Evolutionary conservation across 2,329 filamentous ascomycete species (phyloP).

Genomic region (Neopestalotiopsis rosae): DNA sequence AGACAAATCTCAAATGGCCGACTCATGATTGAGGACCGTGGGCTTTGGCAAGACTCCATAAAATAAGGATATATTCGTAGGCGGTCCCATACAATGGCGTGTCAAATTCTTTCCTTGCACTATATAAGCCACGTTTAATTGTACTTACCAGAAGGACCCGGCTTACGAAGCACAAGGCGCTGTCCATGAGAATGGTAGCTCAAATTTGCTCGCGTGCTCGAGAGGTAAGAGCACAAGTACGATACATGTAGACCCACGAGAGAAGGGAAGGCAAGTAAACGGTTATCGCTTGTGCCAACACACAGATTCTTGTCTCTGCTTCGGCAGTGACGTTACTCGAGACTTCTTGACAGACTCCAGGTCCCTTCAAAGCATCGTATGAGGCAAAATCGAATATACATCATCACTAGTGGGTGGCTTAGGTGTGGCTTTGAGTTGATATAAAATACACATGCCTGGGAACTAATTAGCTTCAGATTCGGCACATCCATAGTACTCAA

Average conservation of each 20-base stretch:
- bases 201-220: background rate
- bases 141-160: background rate
- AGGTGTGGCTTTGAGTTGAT: background rate
- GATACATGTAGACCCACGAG: conserved; percentile 1
- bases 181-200: background rate
- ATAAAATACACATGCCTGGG: background rate
- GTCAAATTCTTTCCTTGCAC: background rate
- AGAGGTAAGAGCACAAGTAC: background rate
- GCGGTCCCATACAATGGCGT: background rate
- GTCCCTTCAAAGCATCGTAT: background rate
- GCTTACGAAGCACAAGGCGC: background rate
- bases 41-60: background rate
- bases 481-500: background rate
- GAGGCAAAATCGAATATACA: background rate
- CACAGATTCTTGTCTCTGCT: background rate
- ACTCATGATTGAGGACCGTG: background rate
- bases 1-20: background rate
- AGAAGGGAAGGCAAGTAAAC: background rate
- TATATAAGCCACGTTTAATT: background rate
- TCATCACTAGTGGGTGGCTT: background rate
- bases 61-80: conserved; percentile 1
- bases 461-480: background rate
- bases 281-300: background rate
- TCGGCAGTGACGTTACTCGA: background rate
- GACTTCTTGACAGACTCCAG: background rate